Base-by-base conservation (phyloP, 2,329 filamentous ascomycete genomes). In the Aspergillus awamori region DNA sequence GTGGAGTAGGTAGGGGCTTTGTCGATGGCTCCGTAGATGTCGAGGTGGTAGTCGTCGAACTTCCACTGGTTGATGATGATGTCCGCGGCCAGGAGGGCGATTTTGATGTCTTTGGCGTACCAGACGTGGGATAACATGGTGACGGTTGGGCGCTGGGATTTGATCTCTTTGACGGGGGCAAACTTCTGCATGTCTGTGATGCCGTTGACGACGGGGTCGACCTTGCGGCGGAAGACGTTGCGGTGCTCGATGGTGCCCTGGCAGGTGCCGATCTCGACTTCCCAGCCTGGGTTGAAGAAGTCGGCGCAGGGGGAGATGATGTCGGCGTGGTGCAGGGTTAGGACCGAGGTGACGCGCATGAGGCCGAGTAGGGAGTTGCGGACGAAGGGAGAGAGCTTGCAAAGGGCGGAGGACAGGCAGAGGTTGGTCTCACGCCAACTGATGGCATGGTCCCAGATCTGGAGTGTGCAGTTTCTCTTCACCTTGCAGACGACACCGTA, bases 41-140 rank as follows among this genome's bases (percentile, higher is more conserved):
- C 82, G 2, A 89, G 80, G 57, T 82, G 80, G 72, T 88, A 89
- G 61, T 88, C 86, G 45, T 80, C 82, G 73, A 89, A 88, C n/a
- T 86, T 86, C 81, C 83, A 88, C 66, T 86, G 81, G 69, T 89
- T 88, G 65, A 87, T 82, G 63, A 89, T 88, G 63, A 89, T 83
- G 66, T 89, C 86, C 1, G 86, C 86, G 6, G 86, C 85, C 5
- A 88, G 76, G 24, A 89, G 81, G 3, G 86, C 86, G 2, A 82
- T 87, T 72, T 88, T 88, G 73, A 89, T 86, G 63, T 88, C 86
- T 70, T 89, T 89, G 56, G 74, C 74, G 67, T 77, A 79, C 75
- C 76, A 77, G 24, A 79, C 73, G 51, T 89, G 86, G 22, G 86
- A 88, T 53, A 89, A 72, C 86, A 89, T 89, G 26, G 86, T 86